Conservation (phyloP, 2,329 filamentous ascomycete species). For the Epichloe coenophiala region DNA sequence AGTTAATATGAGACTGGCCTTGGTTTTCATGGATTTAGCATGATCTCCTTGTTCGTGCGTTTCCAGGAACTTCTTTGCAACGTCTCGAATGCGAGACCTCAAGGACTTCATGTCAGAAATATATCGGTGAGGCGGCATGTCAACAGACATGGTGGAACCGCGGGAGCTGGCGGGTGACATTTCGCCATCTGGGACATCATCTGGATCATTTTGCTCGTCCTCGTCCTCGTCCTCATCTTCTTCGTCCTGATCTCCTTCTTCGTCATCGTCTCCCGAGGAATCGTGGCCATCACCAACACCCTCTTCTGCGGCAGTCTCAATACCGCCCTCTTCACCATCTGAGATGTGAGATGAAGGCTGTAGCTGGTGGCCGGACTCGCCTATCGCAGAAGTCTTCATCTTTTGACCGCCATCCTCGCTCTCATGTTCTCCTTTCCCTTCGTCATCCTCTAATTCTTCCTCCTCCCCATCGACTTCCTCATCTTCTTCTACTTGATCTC, state of each 20-base stretch:
- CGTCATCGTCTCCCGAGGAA: conserved; percentile 26
- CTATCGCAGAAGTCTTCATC: conserved; percentile 13
- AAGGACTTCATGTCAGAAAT: conserved; percentile 40
- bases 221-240: conserved; percentile 35
- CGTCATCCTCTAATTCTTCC: not conserved
- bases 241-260: conserved; percentile 39
- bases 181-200: conserved; percentile 35
- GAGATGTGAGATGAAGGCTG: not conserved
- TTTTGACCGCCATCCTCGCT: conserved; percentile 6
- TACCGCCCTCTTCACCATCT: conserved; percentile 7
- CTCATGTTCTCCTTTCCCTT: not conserved
- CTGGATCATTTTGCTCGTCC: conserved; percentile 40
- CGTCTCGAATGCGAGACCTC: conserved; percentile 52
- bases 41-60: conserved; percentile 65
- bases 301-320: conserved; percentile 22
- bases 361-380: not conserved
- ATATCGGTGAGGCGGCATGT: conserved; percentile 36
- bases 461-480: conserved; percentile 4
- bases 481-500: conserved; percentile 12
- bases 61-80: conserved; percentile 74
- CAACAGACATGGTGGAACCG: conserved; percentile 50
- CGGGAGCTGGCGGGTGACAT: conserved; percentile 54
- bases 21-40: conserved; percentile 60
- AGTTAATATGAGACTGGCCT: conserved; percentile 62
- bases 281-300: conserved; percentile 23